A percentile compares a stretch with the other conserved stretches of the same genome.
These are phyloP conservation scores for Phytophthora litchii DNA, from an alignment of 352 stramenopile genomes.

Conservation along the genomic window DNA sequence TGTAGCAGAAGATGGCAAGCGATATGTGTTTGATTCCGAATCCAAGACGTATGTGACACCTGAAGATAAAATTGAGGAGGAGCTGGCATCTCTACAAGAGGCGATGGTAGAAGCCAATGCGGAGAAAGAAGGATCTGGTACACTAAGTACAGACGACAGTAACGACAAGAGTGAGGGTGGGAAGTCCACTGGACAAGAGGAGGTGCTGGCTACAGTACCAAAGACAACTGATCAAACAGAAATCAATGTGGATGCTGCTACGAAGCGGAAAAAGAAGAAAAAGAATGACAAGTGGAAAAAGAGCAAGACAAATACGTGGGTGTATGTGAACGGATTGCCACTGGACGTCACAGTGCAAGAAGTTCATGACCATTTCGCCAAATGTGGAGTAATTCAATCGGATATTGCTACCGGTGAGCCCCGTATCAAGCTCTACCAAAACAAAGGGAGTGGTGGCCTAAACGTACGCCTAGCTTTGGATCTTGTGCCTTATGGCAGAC, in stretches of 20 bases:
- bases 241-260: slow-evolving; percentile 20
- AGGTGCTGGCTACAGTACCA: not conserved
- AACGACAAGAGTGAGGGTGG: slow-evolving; percentile 53
- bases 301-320: slow-evolving; percentile 92
- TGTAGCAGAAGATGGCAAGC: slow-evolving; percentile 69
- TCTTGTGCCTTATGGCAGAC: not conserved
- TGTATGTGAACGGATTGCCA: slow-evolving; percentile 97
- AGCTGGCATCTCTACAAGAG: slow-evolving; percentile 66
- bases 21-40: slow-evolving; percentile 73
- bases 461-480: slow-evolving; percentile 68
- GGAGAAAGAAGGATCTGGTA: slow-evolving; percentile 7
- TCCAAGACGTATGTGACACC: slow-evolving; percentile 73
- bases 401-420: slow-evolving; percentile 93
- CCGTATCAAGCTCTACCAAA: slow-evolving; percentile 96
- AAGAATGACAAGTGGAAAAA: slow-evolving; percentile 83
- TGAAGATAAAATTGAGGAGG: slow-evolving; percentile 76
- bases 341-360: slow-evolving; percentile 92
- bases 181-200: not conserved
- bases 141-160: slow-evolving; percentile 33
- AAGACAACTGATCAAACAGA: slow-evolving; percentile 15
- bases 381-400: slow-evolving; percentile 94
- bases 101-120: slow-evolving; percentile 32
- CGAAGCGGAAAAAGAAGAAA: slow-evolving; percentile 81
- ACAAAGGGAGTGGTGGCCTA: slow-evolving; percentile 83
- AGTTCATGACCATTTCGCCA: slow-evolving; percentile 93